Base-by-base conservation (phyloP, 331 rosid genomes). In the Dryas integrifolia region DNA sequence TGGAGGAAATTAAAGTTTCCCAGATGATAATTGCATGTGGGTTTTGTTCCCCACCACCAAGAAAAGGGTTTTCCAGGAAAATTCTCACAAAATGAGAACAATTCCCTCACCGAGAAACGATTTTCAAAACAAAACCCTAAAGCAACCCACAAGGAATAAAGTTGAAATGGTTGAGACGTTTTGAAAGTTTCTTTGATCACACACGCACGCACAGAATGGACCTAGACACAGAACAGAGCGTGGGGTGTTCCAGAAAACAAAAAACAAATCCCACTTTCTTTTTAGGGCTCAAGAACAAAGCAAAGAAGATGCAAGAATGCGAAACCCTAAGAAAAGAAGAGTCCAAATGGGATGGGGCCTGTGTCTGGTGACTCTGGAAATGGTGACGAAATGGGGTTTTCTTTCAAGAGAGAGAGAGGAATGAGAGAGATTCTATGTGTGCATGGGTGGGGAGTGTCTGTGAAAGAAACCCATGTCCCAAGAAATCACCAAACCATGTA, bases 381-480 rank as follows among this genome's bases (percentile, higher is more conserved):
- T 59, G 77, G 84, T 65, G 60, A 15, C 60, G 75, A 78, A 77
- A 72, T 24, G 58, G 56, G 84, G 74, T 57, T 80, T 80, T 56
- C 65, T 50, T 72, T 24, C 52, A 30, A 47, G 24, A 63, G 80
- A 81, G 72, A 65, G 60, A 61, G 35, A 73, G 79, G 66, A 30
- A 64, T 30, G 67, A 18, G 59, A 62, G 48, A 72, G 84, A 89
- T 84, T 87, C 87, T 63, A 78, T 66, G 86, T 74, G 86, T 86
- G 88, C 95, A 89, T 85, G 88, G 43, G 62, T 82, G 82, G 85
- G 84, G 77, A 59, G 74, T 65, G 24, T 46, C 71, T 52, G 48
- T 16, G 15, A 72, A 73, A 43, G 70, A 83, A 77, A 48, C 88
- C 86, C 89, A 43, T 74, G 16, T 87, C 62, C 83, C 88, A 82